These are phyloP conservation scores for Phytophthora fragariaefolia DNA, from an alignment of 352 stramenopile genomes.

Conservation along the genomic window DNA sequence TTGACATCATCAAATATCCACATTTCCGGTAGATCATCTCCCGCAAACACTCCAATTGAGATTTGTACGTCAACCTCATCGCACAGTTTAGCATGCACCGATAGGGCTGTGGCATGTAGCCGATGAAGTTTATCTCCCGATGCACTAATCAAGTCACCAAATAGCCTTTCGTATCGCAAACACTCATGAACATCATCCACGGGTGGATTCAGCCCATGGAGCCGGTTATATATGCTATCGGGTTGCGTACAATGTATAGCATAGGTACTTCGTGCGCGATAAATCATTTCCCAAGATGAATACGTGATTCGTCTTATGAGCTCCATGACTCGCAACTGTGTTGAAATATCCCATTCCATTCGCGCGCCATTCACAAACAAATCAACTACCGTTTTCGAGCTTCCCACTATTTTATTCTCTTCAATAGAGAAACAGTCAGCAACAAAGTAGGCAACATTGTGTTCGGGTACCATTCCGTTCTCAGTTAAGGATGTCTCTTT, in stretches of 20 bases:
- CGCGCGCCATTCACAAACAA: conserved; percentile 62
- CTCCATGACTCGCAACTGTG: conserved; percentile 69
- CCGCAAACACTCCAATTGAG: conserved; percentile 59
- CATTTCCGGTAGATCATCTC: conserved; percentile 73
- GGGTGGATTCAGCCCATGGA: conserved; percentile 60
- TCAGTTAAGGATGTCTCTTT: not conserved
- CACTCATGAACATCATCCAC: conserved; percentile 55
- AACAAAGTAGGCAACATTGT: conserved; percentile 48
- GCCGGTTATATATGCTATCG: conserved; percentile 69
- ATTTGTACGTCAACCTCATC: conserved; percentile 41
- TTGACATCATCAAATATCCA: conserved; percentile 66
- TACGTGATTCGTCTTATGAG: conserved; percentile 72
- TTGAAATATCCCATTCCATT: conserved; percentile 58
- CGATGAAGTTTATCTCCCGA: conserved; percentile 73
- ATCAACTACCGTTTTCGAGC: conserved; percentile 64
- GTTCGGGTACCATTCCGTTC: not conserved
- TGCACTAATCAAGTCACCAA: conserved; percentile 64
- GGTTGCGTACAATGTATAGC: conserved; percentile 51
- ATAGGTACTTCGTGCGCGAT: conserved; percentile 64
- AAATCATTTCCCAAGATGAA: conserved; percentile 84
- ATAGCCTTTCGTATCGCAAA: conserved; percentile 35
- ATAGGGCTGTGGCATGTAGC: conserved; percentile 58
- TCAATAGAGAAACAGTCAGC: conserved; percentile 70
- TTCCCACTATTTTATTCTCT: conserved; percentile 57
- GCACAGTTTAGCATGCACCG: conserved; percentile 45